A percentile compares a stretch with the other conserved stretches of the same genome.
These are phyloP conservation scores for Paramyrothecium roridum DNA, from an alignment of 2,329 filamentous ascomycete species.

Conservation along the genomic window DNA sequence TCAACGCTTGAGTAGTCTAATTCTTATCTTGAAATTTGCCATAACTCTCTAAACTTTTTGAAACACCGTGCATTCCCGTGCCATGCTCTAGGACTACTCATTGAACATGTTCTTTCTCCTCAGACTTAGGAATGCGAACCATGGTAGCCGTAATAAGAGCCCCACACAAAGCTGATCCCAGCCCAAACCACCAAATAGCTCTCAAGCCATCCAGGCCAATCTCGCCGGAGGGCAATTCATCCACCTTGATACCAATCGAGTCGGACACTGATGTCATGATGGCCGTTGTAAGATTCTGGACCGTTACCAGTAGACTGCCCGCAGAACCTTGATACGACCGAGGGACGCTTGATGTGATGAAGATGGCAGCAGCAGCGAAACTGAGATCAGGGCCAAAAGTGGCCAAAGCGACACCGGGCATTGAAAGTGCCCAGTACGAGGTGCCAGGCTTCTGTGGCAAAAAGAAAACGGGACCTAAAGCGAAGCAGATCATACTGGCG, in stretches of 20 bases:
- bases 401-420: slow-evolving; percentile 39
- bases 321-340: slow-evolving; percentile 43
- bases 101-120: slow-evolving; percentile 8
- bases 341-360: slow-evolving; percentile 42
- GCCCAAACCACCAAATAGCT: slow-evolving; percentile 9
- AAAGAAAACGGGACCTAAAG: slow-evolving; percentile 7
- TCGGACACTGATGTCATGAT: slow-evolving; percentile 32
- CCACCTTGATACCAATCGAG: slow-evolving; percentile 24
- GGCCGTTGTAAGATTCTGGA: slow-evolving; percentile 41
- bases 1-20: no score
- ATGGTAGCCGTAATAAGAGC: slow-evolving; percentile 5
- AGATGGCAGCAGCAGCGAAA: slow-evolving; percentile 45
- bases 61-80: no score
- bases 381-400: slow-evolving; percentile 44
- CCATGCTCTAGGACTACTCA: slow-evolving; percentile 2
- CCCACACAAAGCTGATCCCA: slow-evolving; percentile 4
- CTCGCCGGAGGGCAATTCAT: slow-evolving; percentile 3
- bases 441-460: slow-evolving; percentile 31
- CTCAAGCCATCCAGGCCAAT: slow-evolving; percentile 6
- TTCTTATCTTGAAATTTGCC: no score
- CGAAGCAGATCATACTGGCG: slow-evolving; percentile 31
- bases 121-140: slow-evolving; percentile 8
- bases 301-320: slow-evolving; percentile 41
- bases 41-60: no score
- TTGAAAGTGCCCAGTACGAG: slow-evolving; percentile 39